Evolutionary conservation across 192 early-diverging fungal genomes (phyloP).

Genomic region (Rhizophagus sp.): DNA sequence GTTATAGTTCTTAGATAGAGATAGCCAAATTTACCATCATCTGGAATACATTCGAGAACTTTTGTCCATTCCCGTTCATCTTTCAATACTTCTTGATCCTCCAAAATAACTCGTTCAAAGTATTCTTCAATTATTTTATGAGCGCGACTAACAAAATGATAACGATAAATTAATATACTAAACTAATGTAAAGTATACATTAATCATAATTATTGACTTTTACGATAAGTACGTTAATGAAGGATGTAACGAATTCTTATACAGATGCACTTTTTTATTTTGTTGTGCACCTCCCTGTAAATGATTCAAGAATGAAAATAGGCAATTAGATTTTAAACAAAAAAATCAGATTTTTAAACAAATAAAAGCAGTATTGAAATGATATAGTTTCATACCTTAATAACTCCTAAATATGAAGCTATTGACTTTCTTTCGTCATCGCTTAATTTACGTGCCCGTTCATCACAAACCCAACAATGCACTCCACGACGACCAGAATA

Average conservation of each 20-base stretch:
- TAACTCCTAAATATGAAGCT: conserved; percentile 79
- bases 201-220: conserved; percentile 22
- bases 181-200: not conserved
- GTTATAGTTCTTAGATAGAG: not conserved
- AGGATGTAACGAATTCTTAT: conserved; percentile 64
- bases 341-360: too few species aligned
- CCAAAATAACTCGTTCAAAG: conserved; percentile 73
- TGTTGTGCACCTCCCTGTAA: conserved; percentile 71
- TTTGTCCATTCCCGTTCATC: conserved; percentile 69
- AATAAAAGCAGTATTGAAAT: not conserved
- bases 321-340: not conserved
- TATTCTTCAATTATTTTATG: conserved; percentile 65
- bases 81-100: conserved; percentile 71
- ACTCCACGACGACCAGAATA: conserved; percentile 96
- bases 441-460: conserved; percentile 75
- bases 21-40: conserved; percentile 56
- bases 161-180: not conserved
- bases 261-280: conserved; percentile 72
- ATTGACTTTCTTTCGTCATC: conserved; percentile 81
- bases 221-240: conserved; percentile 55
- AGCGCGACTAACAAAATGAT: conserved; percentile 53
- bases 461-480: conserved; percentile 98
- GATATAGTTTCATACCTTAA: conserved; percentile 45
- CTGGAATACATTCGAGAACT: conserved; percentile 74
- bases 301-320: not conserved